These are phyloP conservation scores for Phytophthora macrochlamydospora DNA, from an alignment of 352 stramenopile genomes.

Conservation along the genomic window DNA sequence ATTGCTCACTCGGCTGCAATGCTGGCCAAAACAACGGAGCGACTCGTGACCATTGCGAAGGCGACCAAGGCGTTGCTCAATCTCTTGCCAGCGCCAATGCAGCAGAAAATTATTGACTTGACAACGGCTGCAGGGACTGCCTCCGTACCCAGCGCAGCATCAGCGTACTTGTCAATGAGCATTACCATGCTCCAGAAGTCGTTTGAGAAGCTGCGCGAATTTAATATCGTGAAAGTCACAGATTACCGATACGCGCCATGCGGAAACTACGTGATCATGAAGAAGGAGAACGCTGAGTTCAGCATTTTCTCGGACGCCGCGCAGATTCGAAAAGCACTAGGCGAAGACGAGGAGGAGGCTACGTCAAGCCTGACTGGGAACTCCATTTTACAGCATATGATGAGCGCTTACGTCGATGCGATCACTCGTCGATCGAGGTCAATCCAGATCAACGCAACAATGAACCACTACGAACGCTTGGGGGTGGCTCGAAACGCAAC, in stretches of 20 bases:
- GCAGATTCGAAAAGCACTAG: constrained; percentile 52
- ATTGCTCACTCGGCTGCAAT: constrained; percentile 77
- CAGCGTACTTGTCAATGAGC: constrained; percentile 81
- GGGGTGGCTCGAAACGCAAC: constrained; percentile 63
- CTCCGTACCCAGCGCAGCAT: constrained; percentile 48
- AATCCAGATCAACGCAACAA: constrained; percentile 79
- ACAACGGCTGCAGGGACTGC: constrained; percentile 20
- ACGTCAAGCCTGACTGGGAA: constrained; percentile 64
- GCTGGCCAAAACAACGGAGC: constrained; percentile 77
- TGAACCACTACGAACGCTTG: constrained; percentile 88
- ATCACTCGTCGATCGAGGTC: constrained; percentile 70
- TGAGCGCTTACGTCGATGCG: constrained; percentile 78
- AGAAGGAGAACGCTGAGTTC: constrained; percentile 58
- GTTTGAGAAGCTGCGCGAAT: constrained; percentile 78
- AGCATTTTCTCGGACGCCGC: constrained; percentile 49
- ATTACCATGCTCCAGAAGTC: constrained; percentile 75
- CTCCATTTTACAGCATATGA: constrained; percentile 79
- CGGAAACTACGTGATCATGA: constrained; percentile 80
- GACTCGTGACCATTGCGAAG: constrained; percentile 78
- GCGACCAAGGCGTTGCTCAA: constrained; percentile 74
- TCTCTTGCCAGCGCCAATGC: constrained; percentile 67
- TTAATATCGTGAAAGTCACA: constrained; percentile 70
- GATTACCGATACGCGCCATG: constrained; percentile 75
- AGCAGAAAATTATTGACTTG: constrained; percentile 52
- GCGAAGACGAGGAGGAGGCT: constrained; percentile 49